These are phyloP conservation scores for Theobroma grandiflorum DNA, from an alignment of 441 rosid genomes.

Conservation along the genomic window DNA sequence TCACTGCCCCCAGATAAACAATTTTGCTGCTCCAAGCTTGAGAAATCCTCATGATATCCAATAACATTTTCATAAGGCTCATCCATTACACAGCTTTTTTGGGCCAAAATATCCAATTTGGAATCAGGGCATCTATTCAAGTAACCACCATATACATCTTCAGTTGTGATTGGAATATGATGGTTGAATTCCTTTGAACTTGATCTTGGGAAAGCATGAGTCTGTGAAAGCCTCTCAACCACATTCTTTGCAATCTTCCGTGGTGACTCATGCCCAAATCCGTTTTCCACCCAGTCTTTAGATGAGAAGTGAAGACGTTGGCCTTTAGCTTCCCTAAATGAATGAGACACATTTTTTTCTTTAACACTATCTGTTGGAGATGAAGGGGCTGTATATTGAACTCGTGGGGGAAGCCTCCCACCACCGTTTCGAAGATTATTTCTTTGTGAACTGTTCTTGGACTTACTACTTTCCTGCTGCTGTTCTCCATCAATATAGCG, in stretches of 20 bases:
- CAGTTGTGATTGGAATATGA: conserved; percentile 76
- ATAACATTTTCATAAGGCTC: conserved; percentile 52
- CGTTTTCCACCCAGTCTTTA: conserved; percentile 68
- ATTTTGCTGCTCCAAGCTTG: conserved; percentile 43
- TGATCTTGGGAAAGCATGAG: conserved; percentile 53
- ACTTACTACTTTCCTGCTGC: conserved; percentile 62
- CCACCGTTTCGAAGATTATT: conserved; percentile 47
- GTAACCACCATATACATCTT: conserved; percentile 76
- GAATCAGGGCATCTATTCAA: conserved; percentile 53
- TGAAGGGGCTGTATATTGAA: conserved; percentile 64
- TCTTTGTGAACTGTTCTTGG: conserved; percentile 51
- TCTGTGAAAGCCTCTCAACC: conserved; percentile 80
- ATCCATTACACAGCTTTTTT: conserved; percentile 46
- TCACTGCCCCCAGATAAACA: conserved; percentile 34
- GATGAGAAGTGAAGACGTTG: conserved; percentile 55
- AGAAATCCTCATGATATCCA: conserved; percentile 40
- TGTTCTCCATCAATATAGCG: conserved; percentile 97
- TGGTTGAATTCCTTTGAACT: conserved; percentile 50
- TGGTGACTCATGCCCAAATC: conserved; percentile 79
- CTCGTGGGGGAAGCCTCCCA: conserved; percentile 78
- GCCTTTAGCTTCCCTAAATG: conserved; percentile 76
- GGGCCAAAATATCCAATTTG: conserved; percentile 47
- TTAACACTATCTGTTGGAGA: conserved; percentile 62
- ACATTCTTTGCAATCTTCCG: conserved; percentile 85
- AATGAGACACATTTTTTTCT: conserved; percentile 62